These are phyloP conservation scores for Fusarium concolor DNA, from an alignment of 2,329 filamentous ascomycete genomes.

Conservation along the genomic window DNA sequence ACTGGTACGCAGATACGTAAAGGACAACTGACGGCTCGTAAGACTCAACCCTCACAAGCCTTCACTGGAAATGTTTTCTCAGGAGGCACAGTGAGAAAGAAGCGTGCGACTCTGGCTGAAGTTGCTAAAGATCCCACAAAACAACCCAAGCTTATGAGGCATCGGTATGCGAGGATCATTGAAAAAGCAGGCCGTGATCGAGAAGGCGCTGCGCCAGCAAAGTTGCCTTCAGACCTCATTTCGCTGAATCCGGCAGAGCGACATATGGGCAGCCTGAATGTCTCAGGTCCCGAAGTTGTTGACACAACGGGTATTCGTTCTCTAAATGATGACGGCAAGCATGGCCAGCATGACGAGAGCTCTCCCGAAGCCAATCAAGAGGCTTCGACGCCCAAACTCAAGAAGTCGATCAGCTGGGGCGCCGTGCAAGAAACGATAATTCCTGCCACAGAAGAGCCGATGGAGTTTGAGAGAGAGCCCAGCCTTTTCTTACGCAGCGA, in stretches of 20 bases:
- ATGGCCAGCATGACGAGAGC: background rate
- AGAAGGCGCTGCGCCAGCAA: slow-evolving; percentile 56
- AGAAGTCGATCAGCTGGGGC: slow-evolving; percentile 46
- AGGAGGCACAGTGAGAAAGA: slow-evolving; percentile 55
- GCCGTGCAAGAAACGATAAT: slow-evolving; percentile 25
- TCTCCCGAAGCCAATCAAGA: background rate
- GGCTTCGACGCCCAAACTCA: slow-evolving; percentile 32
- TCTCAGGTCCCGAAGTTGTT: background rate
- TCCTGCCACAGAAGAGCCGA: slow-evolving; percentile 46
- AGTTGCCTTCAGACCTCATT: slow-evolving; percentile 46
- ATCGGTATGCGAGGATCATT: slow-evolving; percentile 54
- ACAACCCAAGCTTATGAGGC: slow-evolving; percentile 54
- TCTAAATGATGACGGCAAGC: slow-evolving; percentile 15
- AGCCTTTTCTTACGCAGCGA: slow-evolving; percentile 41
- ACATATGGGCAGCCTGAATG: background rate
- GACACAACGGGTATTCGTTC: slow-evolving; percentile 26
- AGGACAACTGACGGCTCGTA: slow-evolving; percentile 17
- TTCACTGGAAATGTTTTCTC: slow-evolving; percentile 58
- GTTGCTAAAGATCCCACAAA: slow-evolving; percentile 57
- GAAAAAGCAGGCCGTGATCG: slow-evolving; percentile 57
- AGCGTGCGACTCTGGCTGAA: slow-evolving; percentile 52
- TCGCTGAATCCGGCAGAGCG: slow-evolving; percentile 49
- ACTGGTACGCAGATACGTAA: slow-evolving; percentile 4
- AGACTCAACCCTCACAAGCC: slow-evolving; percentile 14
- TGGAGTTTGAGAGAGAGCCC: slow-evolving; percentile 32